Evolutionary conservation across 192 early-diverging fungal species (phyloP).

Genomic region (Coemansia umbellata): DNA sequence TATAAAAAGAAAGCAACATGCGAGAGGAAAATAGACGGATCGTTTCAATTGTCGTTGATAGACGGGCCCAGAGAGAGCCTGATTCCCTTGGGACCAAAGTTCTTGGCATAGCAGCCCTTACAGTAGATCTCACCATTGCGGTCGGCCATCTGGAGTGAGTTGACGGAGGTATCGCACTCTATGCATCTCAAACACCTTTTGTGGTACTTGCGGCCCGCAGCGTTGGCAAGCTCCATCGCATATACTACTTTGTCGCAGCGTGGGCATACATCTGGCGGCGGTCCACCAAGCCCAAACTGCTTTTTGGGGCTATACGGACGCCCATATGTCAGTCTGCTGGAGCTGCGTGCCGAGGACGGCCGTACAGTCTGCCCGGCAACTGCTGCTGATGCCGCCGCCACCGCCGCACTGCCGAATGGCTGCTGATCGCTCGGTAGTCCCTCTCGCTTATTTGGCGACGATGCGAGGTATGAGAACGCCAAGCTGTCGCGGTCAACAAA

Average conservation of each 20-base stretch:
- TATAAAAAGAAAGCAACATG: too few relatives aligned
- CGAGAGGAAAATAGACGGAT: too few relatives aligned
- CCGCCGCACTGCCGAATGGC: slow-evolving; percentile 35
- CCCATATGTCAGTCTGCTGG: slow-evolving; percentile 25
- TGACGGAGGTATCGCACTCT: slow-evolving; percentile 29
- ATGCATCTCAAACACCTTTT: slow-evolving; percentile 45
- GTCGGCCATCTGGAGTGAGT: slow-evolving; percentile 45
- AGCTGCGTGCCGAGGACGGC: slow-evolving; percentile 25
- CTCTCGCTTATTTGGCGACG: slow-evolving; percentile 3
- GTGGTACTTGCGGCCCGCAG: slow-evolving; percentile 53
- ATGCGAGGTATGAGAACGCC: background rate
- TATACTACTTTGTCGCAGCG: slow-evolving; percentile 46
- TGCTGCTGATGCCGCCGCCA: slow-evolving; percentile 35
- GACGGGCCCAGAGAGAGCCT: slow-evolving; percentile 25
- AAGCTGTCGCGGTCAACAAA: background rate
- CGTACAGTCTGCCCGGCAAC: slow-evolving; percentile 23
- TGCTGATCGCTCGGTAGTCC: background rate
- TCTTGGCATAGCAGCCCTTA: slow-evolving; percentile 44
- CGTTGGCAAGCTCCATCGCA: slow-evolving; percentile 40
- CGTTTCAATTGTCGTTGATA: slow-evolving; percentile 33
- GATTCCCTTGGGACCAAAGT: slow-evolving; percentile 50
- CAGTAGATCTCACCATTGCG: slow-evolving; percentile 50
- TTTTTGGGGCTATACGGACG: slow-evolving; percentile 26
- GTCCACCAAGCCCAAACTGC: slow-evolving; percentile 8
- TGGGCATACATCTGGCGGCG: slow-evolving; percentile 44